Evolutionary conservation across 768 basidiomycete species (phyloP), one percentile per base, ranked within the genome.

Genomic region (Boletus rubropictus): DNA sequence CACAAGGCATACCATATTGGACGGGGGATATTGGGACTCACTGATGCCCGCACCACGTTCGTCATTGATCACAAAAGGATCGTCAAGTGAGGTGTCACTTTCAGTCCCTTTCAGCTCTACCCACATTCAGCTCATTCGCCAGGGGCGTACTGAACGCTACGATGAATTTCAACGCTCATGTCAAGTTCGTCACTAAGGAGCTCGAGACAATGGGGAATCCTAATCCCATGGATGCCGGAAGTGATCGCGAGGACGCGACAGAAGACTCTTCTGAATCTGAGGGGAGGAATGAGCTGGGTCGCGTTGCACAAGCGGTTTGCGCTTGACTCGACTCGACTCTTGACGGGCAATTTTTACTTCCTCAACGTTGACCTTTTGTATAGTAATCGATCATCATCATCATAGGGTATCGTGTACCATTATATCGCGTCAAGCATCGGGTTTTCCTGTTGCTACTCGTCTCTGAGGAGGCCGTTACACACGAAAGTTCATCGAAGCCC

Each of bases 41-140:
- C 69, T 0, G 74, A 78, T 34, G 77, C 79, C 4, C 77, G 90
- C 11, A 77, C 80, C 28, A 92, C 89, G 3, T 84, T 89, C 59
- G 72, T 91, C 55, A 80, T 92, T 50, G 87, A 89, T 60, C 72
- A 68, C 41, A 73, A 82, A 42, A 89, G 90, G 8, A 68, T 80
- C 37, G 70, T 92, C 24, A 73, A 76, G 81, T 86, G 62, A 28
- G 51, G 73, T 24, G 5, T 32, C 33, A 7, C 15, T 17, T 43
- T 41, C 11, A 35, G 41, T 34, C 43, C n/a, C 9, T 12, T 43
- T 29, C 15, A 29, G 31, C 32, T 32, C 40, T 39, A 10, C 37
- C 50, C 40, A 56, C 44, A 15, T 34, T 36, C n/a, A 21, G 25
- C 14, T 12, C 11, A 8, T 4, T 44, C 5, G 6, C 4, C 20